Percentiles rank a stretch among this genome's conserved stretches.
Evolutionary conservation across 768 basidiomycete genomes (phyloP).

Genomic region (Lactarius indigo): DNA sequence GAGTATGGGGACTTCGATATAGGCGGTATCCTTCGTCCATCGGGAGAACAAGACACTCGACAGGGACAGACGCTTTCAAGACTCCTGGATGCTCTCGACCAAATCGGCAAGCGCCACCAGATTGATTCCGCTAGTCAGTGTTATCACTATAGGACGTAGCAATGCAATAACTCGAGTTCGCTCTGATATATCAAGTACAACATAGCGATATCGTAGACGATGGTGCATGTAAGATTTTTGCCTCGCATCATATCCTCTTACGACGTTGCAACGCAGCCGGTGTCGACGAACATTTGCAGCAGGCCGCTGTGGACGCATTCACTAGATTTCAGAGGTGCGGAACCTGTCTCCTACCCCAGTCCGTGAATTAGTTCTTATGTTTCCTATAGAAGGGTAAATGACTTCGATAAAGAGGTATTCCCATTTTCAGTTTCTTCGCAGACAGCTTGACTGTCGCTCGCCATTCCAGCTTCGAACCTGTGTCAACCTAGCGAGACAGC

Average conservation of each 20-base stretch:
- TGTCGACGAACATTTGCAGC: background rate
- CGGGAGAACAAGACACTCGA: background rate
- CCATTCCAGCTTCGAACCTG: slow-evolving; percentile 61
- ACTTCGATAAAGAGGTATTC: slow-evolving; percentile 28
- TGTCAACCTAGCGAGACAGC: slow-evolving; percentile 67
- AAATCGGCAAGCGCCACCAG: background rate
- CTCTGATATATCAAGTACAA: background rate
- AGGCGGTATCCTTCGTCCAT: background rate
- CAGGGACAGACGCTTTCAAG: background rate
- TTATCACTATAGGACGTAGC: background rate
- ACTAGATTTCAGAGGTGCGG: background rate
- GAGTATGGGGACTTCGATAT: background rate
- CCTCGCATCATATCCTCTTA: background rate
- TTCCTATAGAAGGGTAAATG: background rate
- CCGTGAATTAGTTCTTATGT: too few species aligned
- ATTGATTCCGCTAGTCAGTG: background rate
- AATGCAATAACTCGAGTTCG: too few species aligned
- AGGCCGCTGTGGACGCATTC: background rate
- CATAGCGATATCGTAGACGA: background rate
- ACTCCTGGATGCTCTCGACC: background rate
- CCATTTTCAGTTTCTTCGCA: background rate
- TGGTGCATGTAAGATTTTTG: too few species aligned
- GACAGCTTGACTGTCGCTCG: slow-evolving; percentile 1
- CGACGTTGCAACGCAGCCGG: background rate
- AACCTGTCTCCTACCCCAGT: background rate